Evolutionary conservation across 495 filamentous ascomycete species (phyloP).

Genomic region (Amphirosellinia nigrospora): DNA sequence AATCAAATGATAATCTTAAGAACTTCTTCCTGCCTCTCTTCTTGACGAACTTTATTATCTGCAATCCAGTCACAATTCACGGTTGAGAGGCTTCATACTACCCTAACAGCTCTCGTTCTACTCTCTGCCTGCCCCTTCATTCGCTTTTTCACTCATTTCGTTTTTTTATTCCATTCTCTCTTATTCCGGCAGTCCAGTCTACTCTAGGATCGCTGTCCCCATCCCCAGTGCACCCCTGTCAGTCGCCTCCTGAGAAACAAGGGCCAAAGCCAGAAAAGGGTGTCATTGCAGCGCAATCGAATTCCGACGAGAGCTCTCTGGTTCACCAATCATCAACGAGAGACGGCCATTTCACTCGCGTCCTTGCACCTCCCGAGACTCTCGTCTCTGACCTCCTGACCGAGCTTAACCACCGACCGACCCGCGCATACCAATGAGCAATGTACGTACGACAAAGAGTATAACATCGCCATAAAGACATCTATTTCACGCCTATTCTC

Average conservation of each 20-base stretch:
- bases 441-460: slow-evolving; percentile 39
- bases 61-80: background rate
- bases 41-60: background rate
- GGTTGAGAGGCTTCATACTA: slow-evolving; percentile 3
- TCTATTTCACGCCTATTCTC: slow-evolving; percentile 25
- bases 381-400: slow-evolving; percentile 10
- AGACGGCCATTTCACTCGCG: slow-evolving; percentile 4
- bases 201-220: slow-evolving; percentile 21
- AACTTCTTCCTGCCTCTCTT: slow-evolving; percentile 5
- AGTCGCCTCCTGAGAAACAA: slow-evolving; percentile 28
- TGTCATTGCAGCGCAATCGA: slow-evolving; percentile 31
- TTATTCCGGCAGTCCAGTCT: slow-evolving; percentile 10
- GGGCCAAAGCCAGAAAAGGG: slow-evolving; percentile 26
- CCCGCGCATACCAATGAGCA: slow-evolving; percentile 21
- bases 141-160: background rate
- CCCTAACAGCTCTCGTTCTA: slow-evolving; percentile 6
- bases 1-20: slow-evolving; percentile 4
- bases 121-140: slow-evolving; percentile 1
- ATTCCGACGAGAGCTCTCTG: slow-evolving; percentile 15
- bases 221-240: slow-evolving; percentile 23
- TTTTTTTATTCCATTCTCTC: background rate
- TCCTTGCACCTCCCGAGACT: background rate
- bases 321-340: slow-evolving; percentile 17
- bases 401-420: background rate
- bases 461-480: slow-evolving; percentile 35